Conservation (phyloP, 1,139 yeast species). For the Blastobotrys ciferrii region DNA sequence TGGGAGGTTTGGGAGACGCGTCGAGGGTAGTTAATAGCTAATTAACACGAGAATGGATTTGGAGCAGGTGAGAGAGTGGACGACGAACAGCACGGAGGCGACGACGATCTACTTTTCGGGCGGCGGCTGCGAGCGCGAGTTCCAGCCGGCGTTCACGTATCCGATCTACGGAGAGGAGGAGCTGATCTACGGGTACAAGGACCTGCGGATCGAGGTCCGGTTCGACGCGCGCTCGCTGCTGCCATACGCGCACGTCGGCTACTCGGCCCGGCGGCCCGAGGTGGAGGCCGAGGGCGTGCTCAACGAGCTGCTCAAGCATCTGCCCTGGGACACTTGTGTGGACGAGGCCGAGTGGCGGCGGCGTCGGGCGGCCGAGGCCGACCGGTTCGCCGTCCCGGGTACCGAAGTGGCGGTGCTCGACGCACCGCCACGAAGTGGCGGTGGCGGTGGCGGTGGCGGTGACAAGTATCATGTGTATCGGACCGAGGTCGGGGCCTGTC, state of each 20-base stretch:
- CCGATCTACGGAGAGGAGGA: slow-evolving; percentile 93
- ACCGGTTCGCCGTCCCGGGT: slow-evolving; percentile 37
- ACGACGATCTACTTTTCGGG: slow-evolving; percentile 47
- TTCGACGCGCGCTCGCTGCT: slow-evolving; percentile 55
- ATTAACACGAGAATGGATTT: slow-evolving; percentile 11
- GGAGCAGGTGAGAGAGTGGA: slow-evolving; percentile 57
- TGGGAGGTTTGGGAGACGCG: not conserved
- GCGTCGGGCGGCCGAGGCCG: slow-evolving; percentile 49
- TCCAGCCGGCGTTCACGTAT: slow-evolving; percentile 76
- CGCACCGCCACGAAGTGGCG: too few species aligned
- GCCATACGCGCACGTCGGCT: slow-evolving; percentile 59
- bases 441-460: slow-evolving; percentile 26
- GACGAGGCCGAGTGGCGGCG: slow-evolving; percentile 66
- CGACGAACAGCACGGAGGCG: slow-evolving; percentile 63
- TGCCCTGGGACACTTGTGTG: slow-evolving; percentile 61
- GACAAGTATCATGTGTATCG: slow-evolving; percentile 26
- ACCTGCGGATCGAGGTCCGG: slow-evolving; percentile 49
- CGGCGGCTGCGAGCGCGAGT: slow-evolving; percentile 20
- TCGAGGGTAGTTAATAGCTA: not conserved
- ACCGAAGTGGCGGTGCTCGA: slow-evolving; percentile 39
- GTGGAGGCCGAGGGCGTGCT: slow-evolving; percentile 45
- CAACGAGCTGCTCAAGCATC: slow-evolving; percentile 50
- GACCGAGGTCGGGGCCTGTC: slow-evolving; percentile 42
- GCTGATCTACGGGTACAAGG: slow-evolving; percentile 79
- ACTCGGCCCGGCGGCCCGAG: slow-evolving; percentile 48